A percentile compares a stretch with the other conserved stretches of the same genome.
phyloP scores from a whole-genome alignment of 441 rosid genomes.

The Metrosideros polymorpha region DNA sequence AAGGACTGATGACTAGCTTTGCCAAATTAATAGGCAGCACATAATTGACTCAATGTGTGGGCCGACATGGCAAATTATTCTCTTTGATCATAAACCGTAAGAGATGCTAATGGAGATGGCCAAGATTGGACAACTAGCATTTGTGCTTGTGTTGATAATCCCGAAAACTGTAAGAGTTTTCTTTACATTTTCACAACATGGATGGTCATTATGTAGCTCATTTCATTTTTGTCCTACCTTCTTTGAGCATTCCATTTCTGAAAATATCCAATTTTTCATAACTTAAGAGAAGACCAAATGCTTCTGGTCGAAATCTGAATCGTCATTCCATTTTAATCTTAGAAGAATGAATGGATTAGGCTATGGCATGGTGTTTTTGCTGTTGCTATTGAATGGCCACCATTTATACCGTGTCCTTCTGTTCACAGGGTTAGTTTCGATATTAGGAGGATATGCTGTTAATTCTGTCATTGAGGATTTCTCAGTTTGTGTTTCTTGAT shows the following conservation, averaged over 20 bases:
- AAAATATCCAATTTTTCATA: background rate
- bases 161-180: constrained; percentile 43
- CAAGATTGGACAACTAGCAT: constrained; percentile 84
- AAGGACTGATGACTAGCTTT: too few species aligned
- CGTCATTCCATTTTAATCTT: background rate
- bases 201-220: background rate
- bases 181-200: background rate
- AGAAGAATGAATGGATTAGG: background rate
- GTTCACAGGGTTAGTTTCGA: background rate
- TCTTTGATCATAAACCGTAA: too few species aligned
- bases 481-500: too few species aligned
- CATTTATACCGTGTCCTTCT: background rate
- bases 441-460: background rate
- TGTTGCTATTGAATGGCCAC: background rate
- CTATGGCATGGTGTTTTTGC: background rate
- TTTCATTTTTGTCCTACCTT: background rate
- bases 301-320: background rate
- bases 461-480: too few species aligned
- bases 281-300: background rate
- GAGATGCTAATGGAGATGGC: too few species aligned
- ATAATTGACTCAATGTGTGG: too few species aligned
- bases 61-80: too few species aligned
- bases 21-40: too few species aligned
- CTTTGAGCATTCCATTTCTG: background rate
- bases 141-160: constrained; percentile 55